Base-by-base conservation (phyloP, 1,139 yeast genomes). In the Wickerhamomyces sp. region DNA sequence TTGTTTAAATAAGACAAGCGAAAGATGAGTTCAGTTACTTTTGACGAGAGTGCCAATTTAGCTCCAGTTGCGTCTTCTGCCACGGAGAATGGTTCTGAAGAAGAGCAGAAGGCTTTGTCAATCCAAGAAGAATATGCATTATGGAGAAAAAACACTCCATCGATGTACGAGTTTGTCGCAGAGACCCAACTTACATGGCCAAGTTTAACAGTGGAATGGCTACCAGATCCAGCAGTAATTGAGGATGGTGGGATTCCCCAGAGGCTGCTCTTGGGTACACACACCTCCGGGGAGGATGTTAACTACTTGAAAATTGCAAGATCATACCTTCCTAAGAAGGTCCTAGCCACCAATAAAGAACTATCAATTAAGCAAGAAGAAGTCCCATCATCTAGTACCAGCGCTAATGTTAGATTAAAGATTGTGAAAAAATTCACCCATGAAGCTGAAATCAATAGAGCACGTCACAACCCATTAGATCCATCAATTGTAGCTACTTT, bases 101-200 rank as follows among this genome's bases (percentile, higher is more conserved):
- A 39, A 4, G 44, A 40, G 15, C 43, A 40, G 17, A 46, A 43
- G 22, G 55, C 49, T 31, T 44, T 53, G 10, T 35, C 67, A 1
- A 42, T 61, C 7, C 63, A 81, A 42, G 88, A 82, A 47, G 92
- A 84, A 56, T 84, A 84, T 55, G 78, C 81, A 46, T 60, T 83
- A 48, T 85, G 95, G 95, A 70, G 87, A 46, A 78, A 83, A 55
- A 84, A 83, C 55, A 83, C 89, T 46, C 80, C 87, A 13, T 77
- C 72, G 52, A 81, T 84, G 88, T 85, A 85, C 51, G 88, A 83
- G 55, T 83, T 81, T 58, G 86, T 84, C 25, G 78, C 84, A 42
- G 92, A 84, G 54, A 82, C 90, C 0, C 86, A 86, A 2, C 63
- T 84, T 36, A 74, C 81, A 9, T 85, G 94, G 94, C 94, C 95